Evolutionary conservation across 1,284 basidiomycete genomes (phyloP).

Genomic region (Leccinum subspadiceum): DNA sequence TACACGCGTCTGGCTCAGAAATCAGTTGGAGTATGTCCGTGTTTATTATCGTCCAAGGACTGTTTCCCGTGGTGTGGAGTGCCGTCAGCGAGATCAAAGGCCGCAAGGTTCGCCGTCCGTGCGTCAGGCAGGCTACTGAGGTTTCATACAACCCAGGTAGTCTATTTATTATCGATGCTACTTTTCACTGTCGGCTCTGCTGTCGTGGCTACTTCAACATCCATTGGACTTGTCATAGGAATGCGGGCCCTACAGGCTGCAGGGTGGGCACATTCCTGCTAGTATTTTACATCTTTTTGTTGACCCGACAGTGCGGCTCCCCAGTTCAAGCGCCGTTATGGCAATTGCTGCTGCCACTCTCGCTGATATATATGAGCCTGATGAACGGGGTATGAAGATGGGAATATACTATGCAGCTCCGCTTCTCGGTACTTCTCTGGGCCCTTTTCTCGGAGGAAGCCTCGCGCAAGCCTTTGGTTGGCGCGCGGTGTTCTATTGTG

Average conservation of each 20-base stretch:
- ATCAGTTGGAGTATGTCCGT: slow-evolving; percentile 76
- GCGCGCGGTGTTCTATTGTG: slow-evolving; percentile 85
- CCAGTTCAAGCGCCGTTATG: slow-evolving; percentile 74
- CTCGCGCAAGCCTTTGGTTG: slow-evolving; percentile 71
- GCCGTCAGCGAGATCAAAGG: slow-evolving; percentile 79
- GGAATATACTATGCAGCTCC: slow-evolving; percentile 74
- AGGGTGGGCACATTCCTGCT: slow-evolving; percentile 39
- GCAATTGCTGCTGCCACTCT: slow-evolving; percentile 80
- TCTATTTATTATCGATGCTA: slow-evolving; percentile 64
- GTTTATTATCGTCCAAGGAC: slow-evolving; percentile 79
- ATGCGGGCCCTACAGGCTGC: slow-evolving; percentile 69
- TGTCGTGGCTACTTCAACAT: slow-evolving; percentile 62
- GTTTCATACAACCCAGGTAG: slow-evolving; percentile 40
- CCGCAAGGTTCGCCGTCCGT: slow-evolving; percentile 52
- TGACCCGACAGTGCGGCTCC: neutral
- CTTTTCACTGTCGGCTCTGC: slow-evolving; percentile 65
- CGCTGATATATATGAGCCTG: slow-evolving; percentile 79
- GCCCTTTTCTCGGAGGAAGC: slow-evolving; percentile 71
- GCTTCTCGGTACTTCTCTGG: slow-evolving; percentile 59
- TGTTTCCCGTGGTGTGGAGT: slow-evolving; percentile 69
- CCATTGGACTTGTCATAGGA: slow-evolving; percentile 68
- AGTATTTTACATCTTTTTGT: neutral
- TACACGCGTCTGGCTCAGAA: slow-evolving; percentile 66
- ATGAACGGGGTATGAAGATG: slow-evolving; percentile 78
- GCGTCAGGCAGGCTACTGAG: neutral